Evolutionary conservation across 192 early-diverging fungal species (phyloP).

Genomic region (Podila clonocystis): DNA sequence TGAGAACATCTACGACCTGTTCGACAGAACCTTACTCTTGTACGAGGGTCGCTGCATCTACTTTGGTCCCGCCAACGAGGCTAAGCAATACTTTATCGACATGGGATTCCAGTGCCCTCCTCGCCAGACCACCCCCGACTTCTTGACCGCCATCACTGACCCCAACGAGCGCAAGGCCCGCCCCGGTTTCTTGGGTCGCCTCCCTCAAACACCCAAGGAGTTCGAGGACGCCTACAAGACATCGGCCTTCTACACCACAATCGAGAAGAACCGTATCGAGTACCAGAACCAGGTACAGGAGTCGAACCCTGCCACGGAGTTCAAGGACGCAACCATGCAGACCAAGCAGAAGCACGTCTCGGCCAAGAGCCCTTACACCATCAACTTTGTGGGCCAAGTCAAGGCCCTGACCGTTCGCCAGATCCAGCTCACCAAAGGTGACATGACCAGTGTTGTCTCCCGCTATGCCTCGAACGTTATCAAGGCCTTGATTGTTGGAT

Average conservation of each 20-base stretch:
- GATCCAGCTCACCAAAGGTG: slow-evolving; percentile 67
- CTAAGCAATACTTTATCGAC: slow-evolving; percentile 69
- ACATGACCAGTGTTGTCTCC: slow-evolving; percentile 61
- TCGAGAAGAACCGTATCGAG: slow-evolving; percentile 52
- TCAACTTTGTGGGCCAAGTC: slow-evolving; percentile 73
- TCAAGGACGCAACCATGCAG: slow-evolving; percentile 61
- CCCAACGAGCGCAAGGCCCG: slow-evolving; percentile 61
- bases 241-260: slow-evolving; percentile 52
- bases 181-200: slow-evolving; percentile 62
- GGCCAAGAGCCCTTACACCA: slow-evolving; percentile 66
- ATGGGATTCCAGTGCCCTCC: slow-evolving; percentile 70
- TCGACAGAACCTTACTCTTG: slow-evolving; percentile 74
- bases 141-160: slow-evolving; percentile 76
- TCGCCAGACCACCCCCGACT: slow-evolving; percentile 78
- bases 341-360: slow-evolving; percentile 64
- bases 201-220: slow-evolving; percentile 67
- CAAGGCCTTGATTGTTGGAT: slow-evolving; percentile 79
- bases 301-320: slow-evolving; percentile 31
- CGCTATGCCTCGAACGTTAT: slow-evolving; percentile 56
- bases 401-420: slow-evolving; percentile 69
- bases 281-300: slow-evolving; percentile 53
- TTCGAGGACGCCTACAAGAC: slow-evolving; percentile 67
- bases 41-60: slow-evolving; percentile 75
- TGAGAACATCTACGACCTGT: slow-evolving; percentile 80
- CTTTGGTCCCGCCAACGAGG: slow-evolving; percentile 70